Percentiles rank a stretch among this genome's conserved stretches.
These are phyloP conservation scores for Aspergillus sclerotiicarbonarius DNA, from an alignment of 495 filamentous ascomycete genomes.

Conservation along the genomic window DNA sequence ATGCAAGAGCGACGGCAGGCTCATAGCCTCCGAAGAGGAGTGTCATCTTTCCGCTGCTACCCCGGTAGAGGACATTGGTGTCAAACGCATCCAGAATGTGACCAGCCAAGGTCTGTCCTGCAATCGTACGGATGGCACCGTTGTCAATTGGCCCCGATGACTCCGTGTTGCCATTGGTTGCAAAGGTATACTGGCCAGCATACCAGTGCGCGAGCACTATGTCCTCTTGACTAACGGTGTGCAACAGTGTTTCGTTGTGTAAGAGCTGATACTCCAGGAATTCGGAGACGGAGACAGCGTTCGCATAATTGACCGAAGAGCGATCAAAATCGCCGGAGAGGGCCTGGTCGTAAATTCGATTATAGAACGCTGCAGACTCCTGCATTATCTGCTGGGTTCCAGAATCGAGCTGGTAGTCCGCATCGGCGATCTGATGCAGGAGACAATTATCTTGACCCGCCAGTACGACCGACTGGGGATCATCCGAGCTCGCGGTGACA, in stretches of 20 bases:
- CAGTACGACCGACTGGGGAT: conserved; percentile 57
- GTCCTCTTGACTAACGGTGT: conserved; percentile 49
- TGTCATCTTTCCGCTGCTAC: conserved; percentile 50
- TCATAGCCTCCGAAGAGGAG: conserved; percentile 70
- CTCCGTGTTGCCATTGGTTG: conserved; percentile 59
- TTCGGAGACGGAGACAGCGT: conserved; percentile 65
- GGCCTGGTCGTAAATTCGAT: conserved; percentile 38
- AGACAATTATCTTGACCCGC: conserved; percentile 59
- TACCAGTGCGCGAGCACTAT: conserved; percentile 59
- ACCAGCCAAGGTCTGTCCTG: conserved; percentile 62
- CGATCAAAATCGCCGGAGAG: conserved; percentile 35
- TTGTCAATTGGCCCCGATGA: conserved; percentile 41
- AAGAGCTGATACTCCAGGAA: conserved; percentile 69
- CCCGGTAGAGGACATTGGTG: conserved; percentile 43
- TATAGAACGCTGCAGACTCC: conserved; percentile 51
- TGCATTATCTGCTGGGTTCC: conserved; percentile 36
- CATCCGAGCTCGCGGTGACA: conserved; percentile 45
- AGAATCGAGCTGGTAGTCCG: conserved; percentile 37
- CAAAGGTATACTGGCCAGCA: conserved; percentile 64
- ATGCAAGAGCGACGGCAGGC: conserved; percentile 73
- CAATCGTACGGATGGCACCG: conserved; percentile 60
- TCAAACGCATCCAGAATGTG: conserved; percentile 58
- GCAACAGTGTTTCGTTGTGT: conserved; percentile 64
- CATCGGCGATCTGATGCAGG: conserved; percentile 33
- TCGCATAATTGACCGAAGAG: conserved; percentile 49